Evolutionary conservation across 352 stramenopile species (phyloP), one percentile per base, ranked within the genome.

Genomic region (Saprolegnia parasitica): DNA sequence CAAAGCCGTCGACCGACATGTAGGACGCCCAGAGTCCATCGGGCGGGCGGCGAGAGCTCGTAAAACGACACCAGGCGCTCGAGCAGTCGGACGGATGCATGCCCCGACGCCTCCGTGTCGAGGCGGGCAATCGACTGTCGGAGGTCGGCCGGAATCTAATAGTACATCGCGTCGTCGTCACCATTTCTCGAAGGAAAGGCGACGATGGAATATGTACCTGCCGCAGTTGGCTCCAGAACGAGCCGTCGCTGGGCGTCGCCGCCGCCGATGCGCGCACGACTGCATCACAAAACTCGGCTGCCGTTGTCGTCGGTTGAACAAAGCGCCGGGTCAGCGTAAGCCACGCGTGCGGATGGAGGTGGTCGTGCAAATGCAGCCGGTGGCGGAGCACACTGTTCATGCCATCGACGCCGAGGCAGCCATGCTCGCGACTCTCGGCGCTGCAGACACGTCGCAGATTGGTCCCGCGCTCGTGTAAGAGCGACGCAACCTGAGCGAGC

Each of bases 211-310:
- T 18, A 49, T n/a, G 54, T 61, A 61, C 54, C 54, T 42, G 23
- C 11, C 54, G 54, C 6, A 61, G 54, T 16, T n/a, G 42, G 42
- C 42, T 49, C 42, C 11, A 49, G 42, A 49, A n/a, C 42, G 42
- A 49, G 29, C 29, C 20, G 56, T 29, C 56, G 56, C 56, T 24
- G 18, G 56, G 21, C 5, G 54, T 61, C 56, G 20, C 13, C 6
- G 18, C 8, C 20, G 55, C 55, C 18, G 16, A 24, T 8, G 55
- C 55, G 13, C 56, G 18, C 0, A 72, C 62, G 0, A 93, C 55
- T 1, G 74, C 73, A 67, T 93, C 81, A 40, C 81, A 93, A 32
- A 89, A 88, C 1, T 88, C 78, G 26, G 87, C 78, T 89, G 80
- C 16, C 72, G 56, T 29, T 15, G 35, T 37, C 0, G 45, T 55